Base-by-base conservation (phyloP, 1,284 basidiomycete genomes). In the Microbotryum violaceum region DNA sequence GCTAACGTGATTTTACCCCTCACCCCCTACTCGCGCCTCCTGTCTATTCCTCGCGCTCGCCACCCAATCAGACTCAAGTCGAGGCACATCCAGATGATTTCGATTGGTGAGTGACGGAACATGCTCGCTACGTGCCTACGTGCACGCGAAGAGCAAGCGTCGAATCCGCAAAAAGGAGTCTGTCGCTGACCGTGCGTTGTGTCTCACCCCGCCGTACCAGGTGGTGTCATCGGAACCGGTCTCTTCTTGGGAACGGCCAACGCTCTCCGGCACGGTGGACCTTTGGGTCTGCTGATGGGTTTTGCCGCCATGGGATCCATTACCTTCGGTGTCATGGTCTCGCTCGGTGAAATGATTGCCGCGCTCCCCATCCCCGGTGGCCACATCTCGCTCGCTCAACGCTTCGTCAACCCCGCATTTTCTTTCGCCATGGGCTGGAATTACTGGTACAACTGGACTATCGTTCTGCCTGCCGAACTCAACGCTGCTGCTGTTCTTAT, bases 341-440 rank as follows among this genome's bases (percentile, higher is more conserved):
- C 68, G 56, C 56, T 67, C 33, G 80, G 81, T 52, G 81, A 82
- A 71, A 86, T 87, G 84, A 76, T 86, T 59, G 81, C 84, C 0
- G 86, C 73, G 31, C 70, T 75, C 4, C 75, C 77, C n/a, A 65
- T 75, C 29, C 52, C 79, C 54, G 86, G 84, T 64, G 84, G 89
- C 6, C 89, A 90, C 74, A 87, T 91, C 74, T 85, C 82, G 55
- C 79, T 91, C 47, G 86, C 89, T 5, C 83, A 83, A 66, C 84
- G 87, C 49, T 89, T 89, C 72, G 85, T 90, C 29, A 84, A 89
- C 71, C 84, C 85, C 6, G 85, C 88, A 3, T 80, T 91, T 62
- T 85, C 85, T 1, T 90, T 90, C 71, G 82, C 88, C 18, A 87
- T 83, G 88, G 87, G 61, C 12, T 90, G 86, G 85, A 85, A 88